Evolutionary conservation across 352 stramenopile genomes (phyloP).

Genomic region (Globisporangium nunn): DNA sequence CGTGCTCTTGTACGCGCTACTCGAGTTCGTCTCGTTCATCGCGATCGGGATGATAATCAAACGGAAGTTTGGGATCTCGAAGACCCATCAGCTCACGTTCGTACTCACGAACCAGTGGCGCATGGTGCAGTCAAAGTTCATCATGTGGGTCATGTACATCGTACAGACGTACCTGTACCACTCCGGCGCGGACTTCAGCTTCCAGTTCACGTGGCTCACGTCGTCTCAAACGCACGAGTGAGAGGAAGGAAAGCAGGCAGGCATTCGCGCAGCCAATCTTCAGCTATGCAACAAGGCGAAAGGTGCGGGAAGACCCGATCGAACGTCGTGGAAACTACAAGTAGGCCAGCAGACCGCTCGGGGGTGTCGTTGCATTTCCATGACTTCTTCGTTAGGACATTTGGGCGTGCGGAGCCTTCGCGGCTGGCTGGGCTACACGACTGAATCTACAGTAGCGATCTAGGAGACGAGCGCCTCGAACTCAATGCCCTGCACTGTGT

Average conservation of each 20-base stretch:
- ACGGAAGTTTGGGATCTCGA: conserved; percentile 8
- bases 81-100: conserved; percentile 5
- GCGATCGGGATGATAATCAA: conserved; percentile 12
- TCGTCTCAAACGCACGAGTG: not conserved
- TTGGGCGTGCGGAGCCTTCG: not conserved
- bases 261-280: too few species aligned
- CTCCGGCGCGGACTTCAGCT: conserved; percentile 7
- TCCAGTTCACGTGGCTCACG: conserved; percentile 2
- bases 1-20: conserved; percentile 17
- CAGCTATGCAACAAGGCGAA: too few species aligned
- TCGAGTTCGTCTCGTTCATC: conserved; percentile 18
- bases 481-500: conserved; percentile 74
- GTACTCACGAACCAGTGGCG: conserved; percentile 10
- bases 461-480: conserved; percentile 74
- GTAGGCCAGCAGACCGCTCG: too few species aligned
- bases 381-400: not conserved
- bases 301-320: too few species aligned
- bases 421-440: not conserved
- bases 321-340: too few species aligned
- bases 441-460: conserved; percentile 1
- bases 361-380: not conserved
- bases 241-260: too few species aligned
- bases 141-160: conserved; percentile 13
- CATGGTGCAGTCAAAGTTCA: conserved; percentile 21
- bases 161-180: conserved; percentile 3